Evolutionary conservation across 2,329 filamentous ascomycete genomes (phyloP), one percentile per base, ranked within the genome.

Genomic region (Lachnellula suecica): DNA sequence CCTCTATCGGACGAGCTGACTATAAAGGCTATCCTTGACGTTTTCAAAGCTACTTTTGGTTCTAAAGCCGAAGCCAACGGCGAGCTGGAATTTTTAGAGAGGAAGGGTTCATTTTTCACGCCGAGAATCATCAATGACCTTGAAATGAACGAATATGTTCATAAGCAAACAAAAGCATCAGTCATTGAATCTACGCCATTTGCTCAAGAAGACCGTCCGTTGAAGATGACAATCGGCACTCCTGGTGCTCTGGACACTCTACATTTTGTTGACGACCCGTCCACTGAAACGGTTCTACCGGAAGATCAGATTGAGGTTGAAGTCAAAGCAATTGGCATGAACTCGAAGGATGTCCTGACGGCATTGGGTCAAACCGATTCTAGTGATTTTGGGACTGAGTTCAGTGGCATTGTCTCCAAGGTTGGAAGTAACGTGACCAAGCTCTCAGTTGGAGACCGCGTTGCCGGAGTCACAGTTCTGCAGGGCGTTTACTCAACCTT

Each of bases 351-450:
- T 53, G 54, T 72, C 17, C 47, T 60, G 15, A 53, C 63, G 3
- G 59, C 63, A 4, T 66, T 66, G 55, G 71, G 71, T 2, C 65
- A 71, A 34, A 40, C 67, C 11, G 55, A 61, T 11, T 57, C 58
- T n/a, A 45, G 56, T 0, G 56, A 63, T n/a, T 60, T 72, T 35
- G 70, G 71, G 15, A 54, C 62, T 9, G 71, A 73, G 47, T 71
- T 62, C 47, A 67, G 63, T 57, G 71, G 71, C 40, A 45, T 70
- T 24, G 56, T 72, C 6, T 62, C 59, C 6, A 59, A 55, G 8
- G 56, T 66, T 19, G 71, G 71, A 10, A 59, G 52, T 13, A 61
- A 61, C 13, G 62, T 60, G 7, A 59, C 52, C 4, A 48, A 62
- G 19, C 51, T 69, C 17, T 47, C 58, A 22, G 53, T 64, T 23